Conservation (phyloP, 2,329 filamentous ascomycete genomes). For the Aspergillus thermomutatus region DNA sequence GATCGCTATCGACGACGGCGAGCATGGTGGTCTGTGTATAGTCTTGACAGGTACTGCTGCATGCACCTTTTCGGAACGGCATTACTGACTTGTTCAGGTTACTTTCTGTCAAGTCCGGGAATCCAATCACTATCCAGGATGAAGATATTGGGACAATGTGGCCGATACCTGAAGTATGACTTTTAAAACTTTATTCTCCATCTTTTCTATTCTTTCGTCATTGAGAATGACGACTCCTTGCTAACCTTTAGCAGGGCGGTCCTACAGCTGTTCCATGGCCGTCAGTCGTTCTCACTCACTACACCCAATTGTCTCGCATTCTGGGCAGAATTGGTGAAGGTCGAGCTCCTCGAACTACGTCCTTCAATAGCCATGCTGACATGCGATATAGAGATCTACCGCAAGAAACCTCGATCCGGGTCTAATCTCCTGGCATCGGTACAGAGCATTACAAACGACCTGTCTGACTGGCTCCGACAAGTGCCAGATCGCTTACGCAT, state of each 20-base stretch:
- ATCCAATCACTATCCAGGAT: conserved; percentile 54
- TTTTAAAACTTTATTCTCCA: too few species aligned
- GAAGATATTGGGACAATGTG: conserved; percentile 50
- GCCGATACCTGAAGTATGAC: conserved; percentile 29
- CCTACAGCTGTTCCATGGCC: conserved; percentile 35
- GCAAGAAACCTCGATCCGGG: conserved; percentile 47
- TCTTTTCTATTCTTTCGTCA: too few species aligned
- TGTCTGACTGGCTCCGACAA: conserved; percentile 50
- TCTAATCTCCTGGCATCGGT: conserved; percentile 50
- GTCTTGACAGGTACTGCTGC: conserved; percentile 44
- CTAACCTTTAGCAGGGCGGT: conserved; percentile 12
- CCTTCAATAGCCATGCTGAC: conserved; percentile 5
- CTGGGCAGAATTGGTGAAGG: conserved; percentile 48
- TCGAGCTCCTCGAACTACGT: conserved; percentile 2
- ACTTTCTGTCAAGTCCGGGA: conserved; percentile 53
- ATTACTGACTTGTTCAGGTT: conserved; percentile 29
- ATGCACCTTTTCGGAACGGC: too few species aligned
- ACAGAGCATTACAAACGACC: conserved; percentile 48
- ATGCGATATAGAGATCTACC: conserved; percentile 44
- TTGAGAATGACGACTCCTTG: background rate
- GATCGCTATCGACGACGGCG: conserved; percentile 50
- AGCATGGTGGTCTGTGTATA: conserved; percentile 58
- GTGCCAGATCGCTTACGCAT: conserved; percentile 49
- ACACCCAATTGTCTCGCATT: conserved; percentile 53
- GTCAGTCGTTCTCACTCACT: conserved; percentile 49